These are phyloP conservation scores for Lentinula detonsa DNA, from an alignment of 768 basidiomycete species.

Conservation along the genomic window DNA sequence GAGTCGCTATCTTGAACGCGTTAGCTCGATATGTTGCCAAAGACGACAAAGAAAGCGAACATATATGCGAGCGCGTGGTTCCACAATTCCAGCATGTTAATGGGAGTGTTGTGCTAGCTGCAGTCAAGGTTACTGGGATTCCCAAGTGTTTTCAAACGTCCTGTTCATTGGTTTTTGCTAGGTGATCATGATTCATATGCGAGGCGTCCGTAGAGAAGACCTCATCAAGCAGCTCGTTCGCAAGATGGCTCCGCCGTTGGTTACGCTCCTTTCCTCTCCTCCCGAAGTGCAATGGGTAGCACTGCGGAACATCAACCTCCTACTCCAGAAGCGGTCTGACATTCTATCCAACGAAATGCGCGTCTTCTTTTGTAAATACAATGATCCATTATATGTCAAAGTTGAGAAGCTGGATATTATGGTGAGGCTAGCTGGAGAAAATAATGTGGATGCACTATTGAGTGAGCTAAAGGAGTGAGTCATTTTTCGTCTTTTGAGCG, in stretches of 20 bases:
- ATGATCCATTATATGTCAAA: slow-evolving; percentile 98
- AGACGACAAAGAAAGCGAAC: slow-evolving; percentile 95
- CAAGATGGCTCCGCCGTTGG: slow-evolving; percentile 96
- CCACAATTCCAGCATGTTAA: slow-evolving; percentile 99
- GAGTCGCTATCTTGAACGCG: slow-evolving; percentile 87
- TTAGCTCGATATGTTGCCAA: slow-evolving; percentile 75
- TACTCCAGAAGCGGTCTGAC: slow-evolving; percentile 90
- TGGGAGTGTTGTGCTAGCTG: slow-evolving; percentile 92
- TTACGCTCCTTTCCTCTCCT: slow-evolving; percentile 92
- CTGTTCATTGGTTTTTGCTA: slow-evolving; percentile 20
- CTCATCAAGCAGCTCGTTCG: slow-evolving; percentile 79
- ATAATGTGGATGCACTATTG: slow-evolving; percentile 89
- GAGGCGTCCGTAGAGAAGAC: slow-evolving; percentile 73
- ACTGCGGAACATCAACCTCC: slow-evolving; percentile 90
- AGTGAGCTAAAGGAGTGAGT: slow-evolving; percentile 94
- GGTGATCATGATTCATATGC: slow-evolving; percentile 98
- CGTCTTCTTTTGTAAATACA: slow-evolving; percentile 99
- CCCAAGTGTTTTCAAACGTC: neutral
- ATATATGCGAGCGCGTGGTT: slow-evolving; percentile 97
- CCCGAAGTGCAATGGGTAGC: slow-evolving; percentile 99
- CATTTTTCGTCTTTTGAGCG: neutral
- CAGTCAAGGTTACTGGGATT: slow-evolving; percentile 66
- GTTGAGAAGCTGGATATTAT: slow-evolving; percentile 98
- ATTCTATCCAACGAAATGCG: slow-evolving; percentile 94
- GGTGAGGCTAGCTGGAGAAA: slow-evolving; percentile 86